Evolutionary conservation across 2,329 filamentous ascomycete genomes (phyloP).

Genomic region (Talaromyces sp.): DNA sequence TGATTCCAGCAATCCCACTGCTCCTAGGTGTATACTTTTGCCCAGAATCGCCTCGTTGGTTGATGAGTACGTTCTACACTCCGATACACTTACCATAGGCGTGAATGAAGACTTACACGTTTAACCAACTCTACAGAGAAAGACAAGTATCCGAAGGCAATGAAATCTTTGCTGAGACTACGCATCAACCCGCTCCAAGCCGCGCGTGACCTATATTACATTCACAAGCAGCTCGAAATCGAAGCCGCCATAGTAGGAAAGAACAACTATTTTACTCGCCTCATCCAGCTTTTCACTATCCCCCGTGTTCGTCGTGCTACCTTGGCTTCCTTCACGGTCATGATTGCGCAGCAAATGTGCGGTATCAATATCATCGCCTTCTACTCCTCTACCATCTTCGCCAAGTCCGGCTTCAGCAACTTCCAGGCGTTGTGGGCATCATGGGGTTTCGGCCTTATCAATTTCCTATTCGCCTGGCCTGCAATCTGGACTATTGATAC

Average conservation of each 20-base stretch:
- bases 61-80: neutral
- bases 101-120: constrained; percentile 32
- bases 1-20: constrained; percentile 62
- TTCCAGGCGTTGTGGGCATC: constrained; percentile 60
- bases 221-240: constrained; percentile 51
- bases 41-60: constrained; percentile 64
- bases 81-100: constrained; percentile 55
- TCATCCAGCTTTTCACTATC: constrained; percentile 51
- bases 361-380: constrained; percentile 73
- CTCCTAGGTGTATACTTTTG: constrained; percentile 58
- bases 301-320: constrained; percentile 58
- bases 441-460: constrained; percentile 63
- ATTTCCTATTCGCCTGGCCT: constrained; percentile 63
- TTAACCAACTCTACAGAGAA: neutral
- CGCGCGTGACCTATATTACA: constrained; percentile 61
- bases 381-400: constrained; percentile 62
- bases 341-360: constrained; percentile 74
- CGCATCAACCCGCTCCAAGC: constrained; percentile 59
- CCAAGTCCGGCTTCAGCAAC: constrained; percentile 53
- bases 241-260: constrained; percentile 42
- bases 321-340: constrained; percentile 72
- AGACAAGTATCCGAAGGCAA: neutral
- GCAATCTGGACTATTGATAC: constrained; percentile 66
- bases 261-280: constrained; percentile 59
- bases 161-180: constrained; percentile 53